Evolutionary conservation across 148 eudicot species (phyloP), one percentile per base, ranked within the genome.

Genomic region (Heliosperma pusillum): DNA sequence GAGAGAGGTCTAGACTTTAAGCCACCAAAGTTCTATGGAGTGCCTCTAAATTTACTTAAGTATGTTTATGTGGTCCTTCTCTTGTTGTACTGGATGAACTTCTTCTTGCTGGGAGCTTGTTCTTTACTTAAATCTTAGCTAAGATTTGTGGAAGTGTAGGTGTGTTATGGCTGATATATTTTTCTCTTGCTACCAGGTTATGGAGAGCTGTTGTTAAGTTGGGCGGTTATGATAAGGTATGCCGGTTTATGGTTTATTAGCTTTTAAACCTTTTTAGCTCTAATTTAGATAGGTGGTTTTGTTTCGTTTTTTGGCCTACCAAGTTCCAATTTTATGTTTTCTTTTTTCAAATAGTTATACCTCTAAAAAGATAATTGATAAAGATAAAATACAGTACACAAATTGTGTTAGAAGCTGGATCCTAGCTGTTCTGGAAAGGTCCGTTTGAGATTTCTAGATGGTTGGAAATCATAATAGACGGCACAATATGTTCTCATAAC

Each of bases 161-260:
- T 58, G 10, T 55, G 24, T 25, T 70, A 10, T 13, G 33, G 60
- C 76, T 66, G 69, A n/a, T 19, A 53, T 53, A 47, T 61, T 50
- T 74, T 52, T 67, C 66, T 68, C n/a, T 63, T 70, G 75, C 33
- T 72, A 3, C 25, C 78, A 95, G 98, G 88, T 83, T 95, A 75
- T 95, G 97, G 96, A 89, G 91, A 86, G 80, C 93, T 66, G 96
- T 90, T 74, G 67, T 83, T 56, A 85, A 74, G 82, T 79, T 92
- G 88, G 97, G 98, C 56, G 98, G 98, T 73, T 95, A 95, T 82
- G 98, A 95, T 74, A 86, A 86, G 93, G 98, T 95, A 87, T 78
- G 77, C 6, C 53, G 57, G 9, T 7, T 76, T 19, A 25, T 58
- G 27, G 11, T 70, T 71, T 61, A 44, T 52, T 24, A 65, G 3